These are phyloP conservation scores for Flaveria ramosissima DNA, from an alignment of 129 eudicot species.

Conservation along the genomic window DNA sequence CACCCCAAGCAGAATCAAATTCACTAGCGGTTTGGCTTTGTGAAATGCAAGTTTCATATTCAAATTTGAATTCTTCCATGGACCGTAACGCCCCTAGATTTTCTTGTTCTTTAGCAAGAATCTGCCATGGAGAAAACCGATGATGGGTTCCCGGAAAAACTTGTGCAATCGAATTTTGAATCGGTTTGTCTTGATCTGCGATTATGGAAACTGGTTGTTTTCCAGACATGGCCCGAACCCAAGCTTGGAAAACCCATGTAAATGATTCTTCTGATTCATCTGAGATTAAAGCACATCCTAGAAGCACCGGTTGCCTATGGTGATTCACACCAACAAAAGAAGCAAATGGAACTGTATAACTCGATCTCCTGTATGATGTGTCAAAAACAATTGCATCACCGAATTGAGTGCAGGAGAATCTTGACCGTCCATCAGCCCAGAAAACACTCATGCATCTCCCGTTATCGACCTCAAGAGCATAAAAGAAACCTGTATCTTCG, in stretches of 20 bases:
- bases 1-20: slow-evolving; percentile 73
- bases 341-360: slow-evolving; percentile 66
- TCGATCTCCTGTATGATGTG: slow-evolving; percentile 60
- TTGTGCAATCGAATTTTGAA: slow-evolving; percentile 62
- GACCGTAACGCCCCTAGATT: slow-evolving; percentile 59
- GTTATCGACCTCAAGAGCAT: slow-evolving; percentile 62
- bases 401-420: slow-evolving; percentile 73
- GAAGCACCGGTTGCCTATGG: slow-evolving; percentile 80
- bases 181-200: slow-evolving; percentile 72
- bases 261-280: slow-evolving; percentile 82
- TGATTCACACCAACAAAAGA: slow-evolving; percentile 73
- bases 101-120: slow-evolving; percentile 61
- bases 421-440: slow-evolving; percentile 84
- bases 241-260: slow-evolving; percentile 74
- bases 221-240: slow-evolving; percentile 83
- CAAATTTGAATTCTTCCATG: slow-evolving; percentile 62
- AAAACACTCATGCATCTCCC: slow-evolving; percentile 67
- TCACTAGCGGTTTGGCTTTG: slow-evolving; percentile 76
- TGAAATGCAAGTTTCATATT: slow-evolving; percentile 69
- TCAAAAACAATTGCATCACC: slow-evolving; percentile 78
- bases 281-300: slow-evolving; percentile 78
- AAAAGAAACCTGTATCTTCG: slow-evolving; percentile 77
- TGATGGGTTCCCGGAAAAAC: slow-evolving; percentile 80
- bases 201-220: slow-evolving; percentile 62
- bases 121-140: slow-evolving; percentile 77